Evolutionary conservation across 2,329 filamentous ascomycete species (phyloP).

Genomic region (Alternaria viburni): DNA sequence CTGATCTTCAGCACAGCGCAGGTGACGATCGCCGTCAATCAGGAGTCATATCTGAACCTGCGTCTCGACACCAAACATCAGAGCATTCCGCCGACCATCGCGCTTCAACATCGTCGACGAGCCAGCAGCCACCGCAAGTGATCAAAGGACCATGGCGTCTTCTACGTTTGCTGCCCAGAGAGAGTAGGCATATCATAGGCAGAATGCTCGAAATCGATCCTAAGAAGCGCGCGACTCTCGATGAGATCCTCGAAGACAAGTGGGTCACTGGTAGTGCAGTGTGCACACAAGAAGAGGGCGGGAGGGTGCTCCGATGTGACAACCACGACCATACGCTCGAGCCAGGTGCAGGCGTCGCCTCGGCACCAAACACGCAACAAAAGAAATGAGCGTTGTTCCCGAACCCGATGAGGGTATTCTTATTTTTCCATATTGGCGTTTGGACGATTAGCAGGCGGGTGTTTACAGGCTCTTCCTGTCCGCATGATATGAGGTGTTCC

Average conservation of each 20-base stretch:
- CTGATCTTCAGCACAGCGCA: conserved; percentile 47
- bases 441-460: conserved; percentile 7
- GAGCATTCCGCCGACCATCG: conserved; percentile 24
- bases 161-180: conserved; percentile 82
- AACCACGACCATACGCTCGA: conserved; percentile 88
- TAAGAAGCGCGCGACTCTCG: conserved; percentile 79
- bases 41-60: conserved; percentile 48
- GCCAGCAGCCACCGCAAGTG: conserved; percentile 61
- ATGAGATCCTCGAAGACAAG: conserved; percentile 83
- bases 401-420: not conserved
- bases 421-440: conserved; percentile 2
- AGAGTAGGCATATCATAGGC: conserved; percentile 87
- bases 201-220: conserved; percentile 92
- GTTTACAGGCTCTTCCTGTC: conserved; percentile 6
- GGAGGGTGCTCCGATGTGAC: conserved; percentile 72
- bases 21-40: conserved; percentile 32
- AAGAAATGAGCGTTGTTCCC: conserved; percentile 37
- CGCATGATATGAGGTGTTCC: conserved; percentile 4
- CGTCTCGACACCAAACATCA: conserved; percentile 47
- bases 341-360: conserved; percentile 55
- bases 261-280: conserved; percentile 89
- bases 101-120: conserved; percentile 24
- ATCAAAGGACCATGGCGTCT: conserved; percentile 94
- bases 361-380: conserved; percentile 40
- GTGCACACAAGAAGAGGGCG: conserved; percentile 78